Evolutionary conservation across 192 early-diverging fungal genomes (phyloP).

Genomic region (Linnemannia elongata): DNA sequence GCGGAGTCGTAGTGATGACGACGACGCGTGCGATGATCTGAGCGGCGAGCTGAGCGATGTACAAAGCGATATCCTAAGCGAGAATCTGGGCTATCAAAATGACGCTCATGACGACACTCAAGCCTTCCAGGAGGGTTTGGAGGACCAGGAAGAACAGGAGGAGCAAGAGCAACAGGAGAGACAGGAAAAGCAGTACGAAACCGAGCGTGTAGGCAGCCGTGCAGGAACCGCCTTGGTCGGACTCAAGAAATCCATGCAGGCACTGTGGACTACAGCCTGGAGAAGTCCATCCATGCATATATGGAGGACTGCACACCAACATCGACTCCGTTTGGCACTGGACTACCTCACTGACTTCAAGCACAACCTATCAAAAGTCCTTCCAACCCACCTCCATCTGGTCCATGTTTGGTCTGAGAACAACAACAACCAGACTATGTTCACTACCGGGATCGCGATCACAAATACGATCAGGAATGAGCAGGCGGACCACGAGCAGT

Average conservation of each 20-base stretch:
- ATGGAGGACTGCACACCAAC: neutral
- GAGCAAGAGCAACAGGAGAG: neutral
- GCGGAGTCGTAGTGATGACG: neutral
- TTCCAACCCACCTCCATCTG: neutral
- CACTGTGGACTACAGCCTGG: neutral
- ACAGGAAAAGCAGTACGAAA: neutral
- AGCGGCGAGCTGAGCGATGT: neutral
- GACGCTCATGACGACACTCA: neutral
- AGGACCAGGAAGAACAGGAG: neutral
- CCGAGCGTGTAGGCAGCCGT: neutral
- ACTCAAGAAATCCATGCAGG: neutral
- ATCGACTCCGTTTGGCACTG: neutral
- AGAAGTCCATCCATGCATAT: neutral
- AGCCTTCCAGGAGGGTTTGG: no score
- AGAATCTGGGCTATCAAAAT: neutral
- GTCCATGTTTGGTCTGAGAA: slow-evolving; percentile 2
- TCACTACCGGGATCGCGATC: slow-evolving; percentile 6
- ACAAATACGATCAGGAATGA: neutral
- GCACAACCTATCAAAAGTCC: neutral
- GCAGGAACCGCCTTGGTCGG: neutral
- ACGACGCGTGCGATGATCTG: neutral
- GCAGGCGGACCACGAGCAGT: neutral
- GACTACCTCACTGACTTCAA: neutral
- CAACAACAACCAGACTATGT: neutral
- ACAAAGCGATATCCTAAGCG: neutral